Evolutionary conservation across 768 basidiomycete genomes (phyloP), one percentile per base, ranked within the genome.

Genomic region (Gymnopilus junonius): DNA sequence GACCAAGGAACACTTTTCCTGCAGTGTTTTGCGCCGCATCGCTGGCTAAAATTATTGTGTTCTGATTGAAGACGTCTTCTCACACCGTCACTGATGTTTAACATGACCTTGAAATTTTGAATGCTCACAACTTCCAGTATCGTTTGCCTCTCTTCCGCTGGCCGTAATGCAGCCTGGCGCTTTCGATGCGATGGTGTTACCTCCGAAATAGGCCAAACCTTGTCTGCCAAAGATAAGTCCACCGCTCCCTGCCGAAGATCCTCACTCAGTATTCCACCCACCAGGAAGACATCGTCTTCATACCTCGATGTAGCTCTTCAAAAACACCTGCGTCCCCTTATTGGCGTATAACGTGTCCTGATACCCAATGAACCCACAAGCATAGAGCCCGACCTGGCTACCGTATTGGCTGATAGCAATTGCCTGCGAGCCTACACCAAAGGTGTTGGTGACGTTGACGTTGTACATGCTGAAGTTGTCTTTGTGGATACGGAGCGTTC

Each of bases 391-490:
- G 1, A 77, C 78, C 20, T 75, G 73, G 45, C 68, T 79, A 3
- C 82, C 83, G 58, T 82, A 82, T 55, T 82, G 80, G 66, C 80
- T 82, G 53, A 84, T 68, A 0, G 82, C 83, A 35, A 83, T 79
- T 0, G 83, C 83, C 64, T 83, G 82, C 2, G 74, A 69, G 0
- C 80, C 81, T 1, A 67, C 64, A 0, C 82, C 82, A 60, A 76
- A 80, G 0, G 78, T 80, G 63, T 84, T 83, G 53, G 75, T 77
- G 21, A 84, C 76, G 58, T 83, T 77, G 45, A 83, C 73, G 54
- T 83, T 84, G 65, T 84, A 83, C 74, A 83, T 73, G 45, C 67
- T 74, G 67, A 83, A 81, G 65, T 80, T 70, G 56, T 82, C 69
- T 63, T 80, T 80, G 71, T 82, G 80, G 42, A 83, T 73, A 20